phyloP scores from a whole-genome alignment of 1,284 basidiomycete species.

The Puccinia coronata region DNA sequence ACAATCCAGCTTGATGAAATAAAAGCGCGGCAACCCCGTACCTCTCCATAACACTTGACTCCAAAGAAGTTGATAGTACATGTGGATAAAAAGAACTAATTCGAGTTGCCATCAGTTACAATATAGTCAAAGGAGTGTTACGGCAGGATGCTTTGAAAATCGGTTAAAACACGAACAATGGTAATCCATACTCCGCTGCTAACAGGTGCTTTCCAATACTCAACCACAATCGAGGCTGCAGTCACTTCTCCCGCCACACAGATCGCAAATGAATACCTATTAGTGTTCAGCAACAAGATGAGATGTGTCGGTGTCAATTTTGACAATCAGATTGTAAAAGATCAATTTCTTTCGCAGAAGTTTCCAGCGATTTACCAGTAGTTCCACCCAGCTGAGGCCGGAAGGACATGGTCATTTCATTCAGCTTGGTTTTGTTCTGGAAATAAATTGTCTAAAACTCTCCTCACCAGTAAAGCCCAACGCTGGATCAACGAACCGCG shows the following conservation, averaged over 20 bases:
- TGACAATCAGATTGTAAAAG: neutral
- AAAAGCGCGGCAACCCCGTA: neutral
- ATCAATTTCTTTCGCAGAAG: neutral
- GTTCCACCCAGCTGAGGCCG: constrained; percentile 35
- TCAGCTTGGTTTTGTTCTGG: neutral
- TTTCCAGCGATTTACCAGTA: constrained; percentile 30
- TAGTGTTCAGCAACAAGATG: neutral
- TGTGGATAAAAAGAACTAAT: constrained; percentile 31
- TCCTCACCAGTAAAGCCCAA: constrained; percentile 43
- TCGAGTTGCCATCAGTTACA: neutral
- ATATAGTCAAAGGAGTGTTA: constrained; percentile 1
- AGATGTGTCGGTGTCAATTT: neutral
- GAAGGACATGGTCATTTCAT: neutral
- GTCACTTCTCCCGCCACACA: constrained; percentile 56
- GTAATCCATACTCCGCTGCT: constrained; percentile 52
- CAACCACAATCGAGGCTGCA: constrained; percentile 49
- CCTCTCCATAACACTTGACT: constrained; percentile 69
- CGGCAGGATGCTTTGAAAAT: neutral
- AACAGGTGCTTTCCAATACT: constrained; percentile 52
- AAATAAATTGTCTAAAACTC: neutral
- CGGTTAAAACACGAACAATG: constrained; percentile 46
- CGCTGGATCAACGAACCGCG: constrained; percentile 43
- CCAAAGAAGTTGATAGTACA: constrained; percentile 59
- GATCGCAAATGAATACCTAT: constrained; percentile 62
- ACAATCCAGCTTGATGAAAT: constrained; percentile 54